Percentiles rank a stretch among this genome's conserved stretches.
These are phyloP conservation scores for Rhodotorula sp. DNA, from an alignment of 1,284 basidiomycete species.

Conservation along the genomic window DNA sequence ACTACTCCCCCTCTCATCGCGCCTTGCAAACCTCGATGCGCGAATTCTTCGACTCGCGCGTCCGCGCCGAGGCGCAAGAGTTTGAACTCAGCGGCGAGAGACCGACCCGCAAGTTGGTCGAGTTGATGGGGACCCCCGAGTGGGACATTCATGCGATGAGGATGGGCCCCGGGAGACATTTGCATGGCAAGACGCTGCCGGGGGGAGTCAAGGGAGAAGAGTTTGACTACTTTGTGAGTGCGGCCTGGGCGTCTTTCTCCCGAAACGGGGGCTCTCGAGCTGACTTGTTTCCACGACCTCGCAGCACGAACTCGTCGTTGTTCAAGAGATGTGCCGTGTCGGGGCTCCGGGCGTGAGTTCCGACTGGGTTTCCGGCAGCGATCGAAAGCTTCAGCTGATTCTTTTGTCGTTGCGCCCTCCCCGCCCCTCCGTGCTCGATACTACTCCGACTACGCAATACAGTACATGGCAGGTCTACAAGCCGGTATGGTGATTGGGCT, in stretches of 20 bases:
- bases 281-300: not conserved
- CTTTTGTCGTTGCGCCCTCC: not conserved
- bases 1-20: conserved; percentile 62
- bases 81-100: conserved; percentile 43
- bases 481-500: conserved; percentile 70
- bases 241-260: no score
- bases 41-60: conserved; percentile 42
- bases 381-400: not conserved
- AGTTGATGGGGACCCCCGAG: conserved; percentile 45
- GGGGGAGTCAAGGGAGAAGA: conserved; percentile 78
- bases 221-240: conserved; percentile 68
- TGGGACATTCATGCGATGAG: conserved; percentile 52
- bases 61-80: conserved; percentile 43
- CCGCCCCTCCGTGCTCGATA: no score
- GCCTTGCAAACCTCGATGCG: conserved; percentile 49
- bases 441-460: no score
- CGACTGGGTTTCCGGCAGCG: not conserved
- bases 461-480: conserved; percentile 57
- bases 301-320: conserved; percentile 68
- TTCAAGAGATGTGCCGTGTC: conserved; percentile 74
- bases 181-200: conserved; percentile 66
- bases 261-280: not conserved
- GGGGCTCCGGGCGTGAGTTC: conserved; percentile 63
- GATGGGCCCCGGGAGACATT: conserved; percentile 72
- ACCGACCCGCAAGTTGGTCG: conserved; percentile 47